Conservation (phyloP, 345 rosid species). For the Heritiera fomes region DNA sequence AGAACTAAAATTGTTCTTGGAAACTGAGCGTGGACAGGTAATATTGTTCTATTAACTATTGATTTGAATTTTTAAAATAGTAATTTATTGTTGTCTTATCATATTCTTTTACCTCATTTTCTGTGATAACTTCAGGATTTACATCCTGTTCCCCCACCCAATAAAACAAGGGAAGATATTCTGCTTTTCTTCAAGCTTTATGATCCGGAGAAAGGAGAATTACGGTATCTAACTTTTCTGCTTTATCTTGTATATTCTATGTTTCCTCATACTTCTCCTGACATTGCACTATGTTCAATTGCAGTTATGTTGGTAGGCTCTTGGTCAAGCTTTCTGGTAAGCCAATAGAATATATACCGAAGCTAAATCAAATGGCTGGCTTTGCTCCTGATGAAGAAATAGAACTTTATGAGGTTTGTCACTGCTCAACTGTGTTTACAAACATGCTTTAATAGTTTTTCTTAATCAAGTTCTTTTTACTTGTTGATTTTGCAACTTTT, state of each 20-base stretch:
- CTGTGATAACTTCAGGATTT: constrained; percentile 56
- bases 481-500: constrained; percentile 20
- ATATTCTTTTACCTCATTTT: background rate
- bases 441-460: background rate
- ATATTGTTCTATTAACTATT: constrained; percentile 22
- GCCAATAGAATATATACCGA: constrained; percentile 73
- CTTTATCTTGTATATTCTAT: background rate
- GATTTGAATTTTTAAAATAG: background rate
- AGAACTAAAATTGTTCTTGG: constrained; percentile 85
- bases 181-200: constrained; percentile 90
- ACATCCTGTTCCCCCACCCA: constrained; percentile 59
- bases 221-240: constrained; percentile 52
- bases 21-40: constrained; percentile 83
- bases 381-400: constrained; percentile 84
- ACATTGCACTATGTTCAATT: constrained; percentile 23
- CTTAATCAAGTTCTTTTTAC: constrained; percentile 17
- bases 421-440: constrained; percentile 6
- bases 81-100: background rate
- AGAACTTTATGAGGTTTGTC: constrained; percentile 82
- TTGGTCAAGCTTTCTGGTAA: constrained; percentile 75
- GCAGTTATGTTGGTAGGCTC: constrained; percentile 82
- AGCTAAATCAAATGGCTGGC: constrained; percentile 88
- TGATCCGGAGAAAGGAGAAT: constrained; percentile 73
- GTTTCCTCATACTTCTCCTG: constrained; percentile 18
- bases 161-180: constrained; percentile 73